Percentiles rank a stretch among this genome's conserved stretches.
phyloP scores from a whole-genome alignment of 257 asterid species.

The Capsicum rhomboideum region DNA sequence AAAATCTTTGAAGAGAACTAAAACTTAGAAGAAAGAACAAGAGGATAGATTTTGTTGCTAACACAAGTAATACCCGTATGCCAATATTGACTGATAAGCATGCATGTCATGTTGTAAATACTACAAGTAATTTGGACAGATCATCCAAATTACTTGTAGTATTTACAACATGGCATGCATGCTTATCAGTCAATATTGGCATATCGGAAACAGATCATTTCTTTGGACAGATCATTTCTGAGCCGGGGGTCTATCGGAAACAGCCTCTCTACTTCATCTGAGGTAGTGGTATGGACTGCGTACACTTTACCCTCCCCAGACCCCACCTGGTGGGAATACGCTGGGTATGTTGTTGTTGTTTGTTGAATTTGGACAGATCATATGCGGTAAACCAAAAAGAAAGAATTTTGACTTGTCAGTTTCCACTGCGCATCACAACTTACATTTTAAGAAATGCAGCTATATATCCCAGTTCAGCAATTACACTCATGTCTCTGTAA shows the following conservation, averaged over 20 bases:
- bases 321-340: too few relatives aligned
- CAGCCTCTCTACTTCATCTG: too few relatives aligned
- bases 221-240: too few relatives aligned
- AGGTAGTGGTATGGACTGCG: too few relatives aligned
- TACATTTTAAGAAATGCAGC: neutral
- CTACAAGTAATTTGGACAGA: neutral
- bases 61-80: neutral
- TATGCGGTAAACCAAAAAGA: neutral
- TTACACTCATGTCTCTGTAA: neutral
- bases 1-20: neutral
- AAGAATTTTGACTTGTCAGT: neutral
- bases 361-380: too few relatives aligned
- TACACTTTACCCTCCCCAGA: too few relatives aligned
- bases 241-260: too few relatives aligned
- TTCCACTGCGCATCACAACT: neutral
- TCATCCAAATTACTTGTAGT: neutral
- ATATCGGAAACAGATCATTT: too few relatives aligned
- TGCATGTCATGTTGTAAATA: neutral
- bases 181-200: neutral
- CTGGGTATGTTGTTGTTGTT: too few relatives aligned
- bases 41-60: neutral
- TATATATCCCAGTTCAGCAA: neutral
- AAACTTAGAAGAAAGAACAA: neutral
- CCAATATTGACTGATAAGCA: neutral
- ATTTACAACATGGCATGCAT: neutral